phyloP scores from a whole-genome alignment of 768 basidiomycete species.

The Lactarius vividus region DNA sequence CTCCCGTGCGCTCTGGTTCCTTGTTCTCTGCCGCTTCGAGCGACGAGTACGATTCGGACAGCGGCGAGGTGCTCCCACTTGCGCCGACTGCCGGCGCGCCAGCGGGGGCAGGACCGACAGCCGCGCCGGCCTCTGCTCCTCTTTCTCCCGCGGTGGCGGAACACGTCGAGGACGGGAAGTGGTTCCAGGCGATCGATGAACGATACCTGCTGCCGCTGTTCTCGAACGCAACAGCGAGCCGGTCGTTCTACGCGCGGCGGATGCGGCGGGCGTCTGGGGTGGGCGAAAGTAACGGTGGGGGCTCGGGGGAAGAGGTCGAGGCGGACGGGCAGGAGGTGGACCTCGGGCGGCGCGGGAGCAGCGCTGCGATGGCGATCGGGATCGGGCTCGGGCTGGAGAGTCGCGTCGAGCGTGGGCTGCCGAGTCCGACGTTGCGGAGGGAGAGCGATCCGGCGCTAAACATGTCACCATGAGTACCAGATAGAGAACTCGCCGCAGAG shows the following conservation, averaged over 20 bases:
- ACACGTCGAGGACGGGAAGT: constrained; percentile 52
- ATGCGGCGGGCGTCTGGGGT: constrained; percentile 49
- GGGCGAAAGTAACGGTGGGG: constrained; percentile 3
- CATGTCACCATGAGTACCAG: constrained; percentile 12
- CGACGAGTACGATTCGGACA: constrained; percentile 75
- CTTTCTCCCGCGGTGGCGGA: constrained; percentile 13
- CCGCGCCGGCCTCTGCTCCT: constrained; percentile 7
- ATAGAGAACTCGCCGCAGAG: not conserved
- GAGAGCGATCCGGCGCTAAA: constrained; percentile 22
- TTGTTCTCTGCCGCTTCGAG: constrained; percentile 72
- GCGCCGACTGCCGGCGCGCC: constrained; percentile 46
- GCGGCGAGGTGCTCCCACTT: constrained; percentile 73
- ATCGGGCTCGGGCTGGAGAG: constrained; percentile 33
- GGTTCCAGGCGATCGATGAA: constrained; percentile 97
- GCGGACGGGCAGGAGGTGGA: constrained; percentile 32
- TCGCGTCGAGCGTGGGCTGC: constrained; percentile 12
- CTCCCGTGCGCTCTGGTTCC: constrained; percentile 31
- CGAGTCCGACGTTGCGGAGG: constrained; percentile 28
- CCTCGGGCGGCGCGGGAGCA: constrained; percentile 37
- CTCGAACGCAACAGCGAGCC: constrained; percentile 88
- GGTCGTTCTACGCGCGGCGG: constrained; percentile 79
- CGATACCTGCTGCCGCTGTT: constrained; percentile 90
- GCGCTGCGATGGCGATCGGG: constrained; percentile 34
- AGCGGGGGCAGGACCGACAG: not conserved
- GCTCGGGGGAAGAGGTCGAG: constrained; percentile 27